Evolutionary conservation across 352 stramenopile species (phyloP), one percentile per base, ranked within the genome.

Genomic region (Aphanomyces stellatus): DNA sequence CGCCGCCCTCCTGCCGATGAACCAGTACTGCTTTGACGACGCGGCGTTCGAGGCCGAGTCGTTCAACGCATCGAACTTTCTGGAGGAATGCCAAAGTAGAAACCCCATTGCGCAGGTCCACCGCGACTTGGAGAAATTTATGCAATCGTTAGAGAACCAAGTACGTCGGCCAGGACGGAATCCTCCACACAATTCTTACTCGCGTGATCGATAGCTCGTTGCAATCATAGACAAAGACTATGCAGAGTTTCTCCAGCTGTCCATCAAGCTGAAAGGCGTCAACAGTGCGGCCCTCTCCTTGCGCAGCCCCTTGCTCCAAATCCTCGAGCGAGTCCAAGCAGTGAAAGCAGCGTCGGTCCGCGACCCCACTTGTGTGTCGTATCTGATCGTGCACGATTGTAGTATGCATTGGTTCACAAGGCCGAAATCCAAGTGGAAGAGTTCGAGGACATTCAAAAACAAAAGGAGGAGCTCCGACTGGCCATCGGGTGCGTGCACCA

Each of bases 201-300:
- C 19, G 24, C 62, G 22, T 51, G 2, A 19, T n/a, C 2, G 6
- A 24, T 35, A 88, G 75, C 77, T 95, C 31, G 87, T 95, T 15
- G 79, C 83, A 42, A 93, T 95, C 70, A 95, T 95, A 75, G 91
- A 95, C 61, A 77, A 92, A 40, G 87, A 95, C 72, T 95, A 95
- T 64, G 77, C 83, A 51, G 87, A 95, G 75, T 95, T 95, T 62
- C 74, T 95, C 42, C 87, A 95, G 75, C 80, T 95, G 51, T 95
- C 87, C 41, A 88, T 84, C 49, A 88, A 86, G 71, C 77, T 95
- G 30, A 91, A 92, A 67, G 87, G 83, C 24, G 85, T 95, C 30
- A 86, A 95, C 56, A 87, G 90, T 63, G 84, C 87, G 24, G 85
- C 93, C 19, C 88, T 82, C 10, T 90, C 83, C 11, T 80, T 95